phyloP scores from a whole-genome alignment of 768 basidiomycete species.

The Lentinula sp. region DNA sequence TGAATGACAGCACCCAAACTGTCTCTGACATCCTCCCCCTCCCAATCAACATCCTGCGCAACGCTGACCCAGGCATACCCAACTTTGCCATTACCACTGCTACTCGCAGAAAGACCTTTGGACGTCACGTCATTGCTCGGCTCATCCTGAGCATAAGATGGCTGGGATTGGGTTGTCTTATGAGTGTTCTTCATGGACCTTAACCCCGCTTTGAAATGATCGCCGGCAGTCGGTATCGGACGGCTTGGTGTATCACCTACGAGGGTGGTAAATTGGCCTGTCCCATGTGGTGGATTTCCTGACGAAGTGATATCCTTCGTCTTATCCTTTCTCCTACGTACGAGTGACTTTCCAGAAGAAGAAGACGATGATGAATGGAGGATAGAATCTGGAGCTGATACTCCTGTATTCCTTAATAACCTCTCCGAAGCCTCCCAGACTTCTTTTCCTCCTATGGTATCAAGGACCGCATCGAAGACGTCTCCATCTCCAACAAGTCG shows the following conservation, averaged over 20 bases:
- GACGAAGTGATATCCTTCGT: not conserved
- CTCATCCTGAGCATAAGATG: not conserved
- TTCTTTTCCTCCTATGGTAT: constrained; percentile 75
- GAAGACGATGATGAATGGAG: constrained; percentile 8
- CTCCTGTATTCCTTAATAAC: constrained; percentile 40
- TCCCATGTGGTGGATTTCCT: constrained; percentile 9
- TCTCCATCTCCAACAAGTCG: constrained; percentile 46
- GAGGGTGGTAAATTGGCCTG: constrained; percentile 70
- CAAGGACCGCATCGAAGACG: constrained; percentile 74
- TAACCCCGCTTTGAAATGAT: constrained; percentile 69
- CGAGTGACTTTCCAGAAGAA: not conserved
- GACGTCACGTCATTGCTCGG: not conserved
- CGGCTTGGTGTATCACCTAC: constrained; percentile 66
- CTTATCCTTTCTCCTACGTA: not conserved
- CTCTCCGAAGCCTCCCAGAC: constrained; percentile 71
- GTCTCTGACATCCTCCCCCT: constrained; percentile 66
- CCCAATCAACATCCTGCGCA: constrained; percentile 78
- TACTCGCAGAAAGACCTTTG: constrained; percentile 13
- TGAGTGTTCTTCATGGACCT: constrained; percentile 39
- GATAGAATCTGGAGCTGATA: constrained; percentile 10
- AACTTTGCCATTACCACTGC: constrained; percentile 33
- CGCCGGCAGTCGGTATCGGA: constrained; percentile 61
- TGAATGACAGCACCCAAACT: constrained; percentile 35
- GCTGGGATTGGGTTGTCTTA: constrained; percentile 6
- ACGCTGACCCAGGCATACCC: constrained; percentile 81